Evolutionary conservation across 495 filamentous ascomycete species (phyloP), one percentile per base, ranked within the genome.

Genomic region (Hypoxylon fuscum): DNA sequence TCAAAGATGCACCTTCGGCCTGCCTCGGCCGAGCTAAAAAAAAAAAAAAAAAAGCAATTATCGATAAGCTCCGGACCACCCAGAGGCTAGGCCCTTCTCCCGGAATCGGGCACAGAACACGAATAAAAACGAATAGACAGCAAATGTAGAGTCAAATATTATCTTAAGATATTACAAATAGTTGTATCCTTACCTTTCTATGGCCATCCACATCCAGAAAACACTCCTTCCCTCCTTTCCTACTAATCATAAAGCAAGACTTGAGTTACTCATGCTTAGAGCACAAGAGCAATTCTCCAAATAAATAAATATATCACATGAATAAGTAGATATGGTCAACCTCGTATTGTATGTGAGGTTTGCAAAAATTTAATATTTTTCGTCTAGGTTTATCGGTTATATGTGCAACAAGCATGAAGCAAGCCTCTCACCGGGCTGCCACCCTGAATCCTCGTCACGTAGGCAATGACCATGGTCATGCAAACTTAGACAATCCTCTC

Each of bases 281-380:
- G 31, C 23, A 17, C 5, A 21, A 9, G 5, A 46, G 27, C 52
- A 31, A 31, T 4, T 31, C 27, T 31, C 10, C n/a, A n/a, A n/a
- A n/a, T 31, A 31, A 31, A 10, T 10, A 31, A 4, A 31, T 7
- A 8, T 40, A 40, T 40, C 37, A 40, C 17, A 5, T 15, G 9
- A 40, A 5, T 2, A 20, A 5, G 34, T 10, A 40, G 15, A 20
- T 18, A 40, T 40, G 8, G 1, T 7, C 14, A 6, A 5, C 3
- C 25, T 4, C 8, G 25, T 27, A 4, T 20, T 6, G 37, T 55
- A 15, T 41, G 34, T 53, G 29, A 66, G 62, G 57, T 66, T 66
- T 62, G 57, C 63, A 66, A n/a, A n/a, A n/a, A 52, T 61, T 66
- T 66, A 66, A 66, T 66, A 66, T 66, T 66, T 66, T 66, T 66